A percentile compares a stretch with the other conserved stretches of the same genome.
Conservation (phyloP, 1,284 basidiomycete genomes). For the Spongiforma sp. region DNA sequence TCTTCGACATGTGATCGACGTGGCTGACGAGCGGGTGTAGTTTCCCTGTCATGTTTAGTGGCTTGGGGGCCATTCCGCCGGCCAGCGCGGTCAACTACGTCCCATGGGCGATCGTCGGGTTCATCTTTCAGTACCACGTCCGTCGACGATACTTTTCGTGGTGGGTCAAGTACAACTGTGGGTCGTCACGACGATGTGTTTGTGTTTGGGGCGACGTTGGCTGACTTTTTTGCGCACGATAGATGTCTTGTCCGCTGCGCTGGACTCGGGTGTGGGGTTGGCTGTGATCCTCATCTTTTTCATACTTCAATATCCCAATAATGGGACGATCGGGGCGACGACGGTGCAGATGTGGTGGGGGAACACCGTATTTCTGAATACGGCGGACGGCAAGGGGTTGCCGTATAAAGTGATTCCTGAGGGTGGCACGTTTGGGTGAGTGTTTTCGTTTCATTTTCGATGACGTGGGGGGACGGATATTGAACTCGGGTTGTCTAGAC, state of each 20-base stretch:
- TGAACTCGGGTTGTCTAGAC: conserved; percentile 13
- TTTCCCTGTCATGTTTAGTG: conserved; percentile 59
- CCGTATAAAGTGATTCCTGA: conserved; percentile 33
- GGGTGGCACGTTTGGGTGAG: conserved; percentile 47
- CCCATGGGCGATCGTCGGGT: conserved; percentile 54
- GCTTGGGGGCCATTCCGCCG: conserved; percentile 56
- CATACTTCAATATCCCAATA: conserved; percentile 64
- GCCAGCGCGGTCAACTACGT: conserved; percentile 52
- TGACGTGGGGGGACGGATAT: not conserved
- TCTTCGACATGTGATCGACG: not conserved
- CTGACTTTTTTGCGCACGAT: not conserved
- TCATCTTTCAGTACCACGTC: conserved; percentile 60
- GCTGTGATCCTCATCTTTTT: conserved; percentile 69
- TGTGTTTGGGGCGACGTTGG: not conserved
- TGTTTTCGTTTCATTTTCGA: not conserved
- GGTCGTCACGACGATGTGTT: conserved; percentile 8
- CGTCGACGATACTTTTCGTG: conserved; percentile 52
- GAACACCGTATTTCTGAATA: conserved; percentile 56
- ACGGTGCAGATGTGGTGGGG: conserved; percentile 75
- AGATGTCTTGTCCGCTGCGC: conserved; percentile 57
- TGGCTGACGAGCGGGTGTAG: conserved; percentile 20
- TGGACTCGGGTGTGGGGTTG: conserved; percentile 58
- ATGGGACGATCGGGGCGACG: conserved; percentile 61
- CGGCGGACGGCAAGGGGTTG: conserved; percentile 44
- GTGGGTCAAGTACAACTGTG: conserved; percentile 64